Conservation (phyloP, 768 basidiomycete genomes). For the Rubroboletus pulcherrimus region DNA sequence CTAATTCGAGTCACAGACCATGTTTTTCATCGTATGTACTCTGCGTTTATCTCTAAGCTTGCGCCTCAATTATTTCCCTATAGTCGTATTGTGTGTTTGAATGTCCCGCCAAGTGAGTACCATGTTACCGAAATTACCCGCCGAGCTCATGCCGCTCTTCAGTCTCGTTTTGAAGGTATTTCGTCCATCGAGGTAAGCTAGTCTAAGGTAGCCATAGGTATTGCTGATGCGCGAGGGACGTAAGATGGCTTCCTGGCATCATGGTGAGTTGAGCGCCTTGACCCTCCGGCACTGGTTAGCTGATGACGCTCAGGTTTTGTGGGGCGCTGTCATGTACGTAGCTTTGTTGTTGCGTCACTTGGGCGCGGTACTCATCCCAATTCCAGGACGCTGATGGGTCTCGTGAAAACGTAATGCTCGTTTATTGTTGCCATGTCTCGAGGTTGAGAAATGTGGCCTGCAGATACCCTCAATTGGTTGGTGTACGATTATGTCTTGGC, state of each 20-base stretch:
- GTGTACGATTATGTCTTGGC: constrained; percentile 55
- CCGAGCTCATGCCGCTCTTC: neutral
- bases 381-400: constrained; percentile 57
- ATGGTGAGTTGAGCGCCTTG: constrained; percentile 38
- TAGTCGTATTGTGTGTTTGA: constrained; percentile 45
- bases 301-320: constrained; percentile 42
- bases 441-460: neutral
- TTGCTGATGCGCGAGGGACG: constrained; percentile 12
- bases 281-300: neutral
- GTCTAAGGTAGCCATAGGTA: neutral
- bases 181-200: constrained; percentile 54
- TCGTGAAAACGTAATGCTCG: constrained; percentile 54
- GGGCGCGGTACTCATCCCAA: neutral
- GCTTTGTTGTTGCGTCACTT: neutral
- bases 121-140: neutral
- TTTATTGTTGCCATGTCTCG: neutral
- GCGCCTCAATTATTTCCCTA: neutral
- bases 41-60: neutral
- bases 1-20: constrained; percentile 48
- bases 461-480: constrained; percentile 62
- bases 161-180: constrained; percentile 52
- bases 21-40: constrained; percentile 64
- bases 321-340: constrained; percentile 61
- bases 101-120: constrained; percentile 60
- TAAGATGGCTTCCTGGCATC: constrained; percentile 61